Conservation (phyloP, 805 yeast genomes). For the Myxozyma neglecta region DNA sequence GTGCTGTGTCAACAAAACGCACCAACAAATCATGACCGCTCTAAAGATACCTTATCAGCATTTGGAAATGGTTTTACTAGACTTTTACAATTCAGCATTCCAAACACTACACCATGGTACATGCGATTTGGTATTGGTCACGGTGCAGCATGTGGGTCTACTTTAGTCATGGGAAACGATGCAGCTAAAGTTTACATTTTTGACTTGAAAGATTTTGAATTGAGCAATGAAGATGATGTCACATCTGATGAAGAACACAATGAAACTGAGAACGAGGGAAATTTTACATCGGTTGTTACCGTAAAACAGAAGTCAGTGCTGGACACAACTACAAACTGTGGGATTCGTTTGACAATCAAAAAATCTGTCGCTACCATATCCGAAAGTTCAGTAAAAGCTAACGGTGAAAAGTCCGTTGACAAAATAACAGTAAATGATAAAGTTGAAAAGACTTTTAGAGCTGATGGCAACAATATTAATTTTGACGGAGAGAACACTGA, state of each 20-base stretch:
- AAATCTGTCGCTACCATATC: too few species aligned
- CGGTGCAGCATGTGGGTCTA: not conserved
- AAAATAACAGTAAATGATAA: too few species aligned
- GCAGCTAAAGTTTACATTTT: slow-evolving; percentile 21
- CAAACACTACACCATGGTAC: slow-evolving; percentile 28
- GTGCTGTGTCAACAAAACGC: slow-evolving; percentile 19
- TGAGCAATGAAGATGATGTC: not conserved
- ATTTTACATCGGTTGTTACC: not conserved
- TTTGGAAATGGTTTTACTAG: slow-evolving; percentile 24
- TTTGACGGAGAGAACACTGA: not conserved
- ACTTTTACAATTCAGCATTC: slow-evolving; percentile 20
- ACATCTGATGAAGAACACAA: not conserved
- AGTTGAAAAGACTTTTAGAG: too few species aligned
- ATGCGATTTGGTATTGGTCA: slow-evolving; percentile 26
- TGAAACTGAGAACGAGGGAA: not conserved
- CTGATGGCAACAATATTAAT: not conserved
- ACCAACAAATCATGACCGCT: slow-evolving; percentile 26
- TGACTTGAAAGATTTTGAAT: slow-evolving; percentile 13
- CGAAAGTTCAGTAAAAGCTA: too few species aligned
- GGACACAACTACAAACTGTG: too few species aligned
- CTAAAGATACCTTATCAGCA: slow-evolving; percentile 23
- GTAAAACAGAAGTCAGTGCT: not conserved
- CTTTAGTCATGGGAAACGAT: slow-evolving; percentile 27
- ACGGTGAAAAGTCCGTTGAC: too few species aligned
- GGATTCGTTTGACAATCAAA: too few species aligned